A percentile compares a stretch with the other conserved stretches of the same genome.
These are phyloP conservation scores for Naganishia sp. DNA, from an alignment of 1,284 basidiomycete species.

Conservation along the genomic window DNA sequence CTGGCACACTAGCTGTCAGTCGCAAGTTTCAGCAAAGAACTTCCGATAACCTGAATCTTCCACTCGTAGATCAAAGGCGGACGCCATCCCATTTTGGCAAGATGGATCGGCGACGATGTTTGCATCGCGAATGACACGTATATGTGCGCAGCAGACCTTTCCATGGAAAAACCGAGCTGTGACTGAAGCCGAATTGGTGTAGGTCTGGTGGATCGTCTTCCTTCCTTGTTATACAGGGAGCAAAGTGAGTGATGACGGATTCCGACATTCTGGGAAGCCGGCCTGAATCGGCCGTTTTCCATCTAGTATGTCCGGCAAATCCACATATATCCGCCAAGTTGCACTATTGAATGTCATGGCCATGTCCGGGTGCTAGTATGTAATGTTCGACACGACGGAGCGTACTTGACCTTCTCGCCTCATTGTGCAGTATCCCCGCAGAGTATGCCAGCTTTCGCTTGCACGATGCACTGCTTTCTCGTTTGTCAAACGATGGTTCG, in stretches of 20 bases:
- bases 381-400: background rate
- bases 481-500: slow-evolving; percentile 78
- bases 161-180: too few species aligned
- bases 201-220: slow-evolving; percentile 67
- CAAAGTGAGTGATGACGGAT: slow-evolving; percentile 64
- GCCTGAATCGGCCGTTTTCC: slow-evolving; percentile 13
- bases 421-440: slow-evolving; percentile 65
- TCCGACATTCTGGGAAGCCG: background rate
- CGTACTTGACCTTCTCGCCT: background rate
- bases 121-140: slow-evolving; percentile 85
- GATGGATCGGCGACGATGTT: slow-evolving; percentile 63
- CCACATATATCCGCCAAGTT: slow-evolving; percentile 84
- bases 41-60: background rate
- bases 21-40: background rate
- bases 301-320: slow-evolving; percentile 84
- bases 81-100: slow-evolving; percentile 72
- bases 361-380: slow-evolving; percentile 76
- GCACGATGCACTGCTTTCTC: slow-evolving; percentile 78
- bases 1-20: slow-evolving; percentile 67
- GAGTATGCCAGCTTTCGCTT: slow-evolving; percentile 83
- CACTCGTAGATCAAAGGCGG: slow-evolving; percentile 67
- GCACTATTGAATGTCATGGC: slow-evolving; percentile 82
- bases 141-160: slow-evolving; percentile 43
- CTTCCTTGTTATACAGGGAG: slow-evolving; percentile 86
- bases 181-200: too few species aligned